These are phyloP conservation scores for Lathyrus sativus DNA, from an alignment of 306 rosid species.

Conservation along the genomic window DNA sequence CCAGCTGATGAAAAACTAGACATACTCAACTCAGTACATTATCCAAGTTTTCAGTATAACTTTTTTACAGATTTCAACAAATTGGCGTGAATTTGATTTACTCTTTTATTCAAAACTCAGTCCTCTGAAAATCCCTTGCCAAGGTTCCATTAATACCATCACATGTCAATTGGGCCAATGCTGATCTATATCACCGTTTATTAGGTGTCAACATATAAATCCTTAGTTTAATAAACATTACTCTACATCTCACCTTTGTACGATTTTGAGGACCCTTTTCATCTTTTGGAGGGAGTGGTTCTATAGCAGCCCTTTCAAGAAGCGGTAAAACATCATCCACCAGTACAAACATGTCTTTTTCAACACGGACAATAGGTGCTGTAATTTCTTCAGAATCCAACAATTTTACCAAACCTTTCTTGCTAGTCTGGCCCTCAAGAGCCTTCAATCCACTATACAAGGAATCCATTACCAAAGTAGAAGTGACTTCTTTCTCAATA, in stretches of 20 bases:
- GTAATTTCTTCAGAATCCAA: constrained; percentile 82
- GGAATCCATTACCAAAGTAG: constrained; percentile 98
- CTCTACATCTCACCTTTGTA: constrained; percentile 69
- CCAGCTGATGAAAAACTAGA: neutral
- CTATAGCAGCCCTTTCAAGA: constrained; percentile 94
- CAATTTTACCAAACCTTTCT: constrained; percentile 61
- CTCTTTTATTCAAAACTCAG: constrained; percentile 7
- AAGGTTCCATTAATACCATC: constrained; percentile 2
- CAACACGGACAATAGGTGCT: constrained; percentile 87
- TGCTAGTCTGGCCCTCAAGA: constrained; percentile 83
- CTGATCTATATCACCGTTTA: constrained; percentile 18
- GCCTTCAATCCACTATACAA: constrained; percentile 96
- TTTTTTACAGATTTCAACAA: neutral
- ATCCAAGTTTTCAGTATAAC: neutral
- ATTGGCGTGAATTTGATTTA: neutral
- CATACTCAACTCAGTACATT: constrained; percentile 3
- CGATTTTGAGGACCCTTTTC: constrained; percentile 99
- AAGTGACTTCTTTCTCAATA: constrained; percentile 96
- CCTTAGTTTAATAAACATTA: neutral
- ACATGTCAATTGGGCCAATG: constrained; percentile 16
- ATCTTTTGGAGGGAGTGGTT: constrained; percentile 97
- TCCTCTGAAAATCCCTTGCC: constrained; percentile 4
- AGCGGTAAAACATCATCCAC: constrained; percentile 85
- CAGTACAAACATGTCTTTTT: constrained; percentile 85
- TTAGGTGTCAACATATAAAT: constrained; percentile 27